A percentile compares a stretch with the other conserved stretches of the same genome.
phyloP scores from a whole-genome alignment of 345 rosid genomes.

The Hibiscus tridactylites region DNA sequence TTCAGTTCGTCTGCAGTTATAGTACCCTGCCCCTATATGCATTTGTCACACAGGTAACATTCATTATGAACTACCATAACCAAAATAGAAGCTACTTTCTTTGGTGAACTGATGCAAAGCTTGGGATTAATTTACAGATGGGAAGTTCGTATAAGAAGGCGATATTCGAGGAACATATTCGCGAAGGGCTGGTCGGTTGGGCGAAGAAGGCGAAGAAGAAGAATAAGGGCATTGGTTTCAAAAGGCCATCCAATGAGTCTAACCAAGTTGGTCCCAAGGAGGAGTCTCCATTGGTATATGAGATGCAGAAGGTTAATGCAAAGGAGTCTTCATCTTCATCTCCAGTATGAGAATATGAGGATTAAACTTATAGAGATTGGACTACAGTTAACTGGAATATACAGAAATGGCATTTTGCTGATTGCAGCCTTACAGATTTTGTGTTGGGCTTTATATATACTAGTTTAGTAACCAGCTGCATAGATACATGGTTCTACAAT shows the following conservation, averaged over 20 bases:
- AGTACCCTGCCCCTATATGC: slow-evolving; percentile 87
- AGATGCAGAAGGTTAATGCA: neutral
- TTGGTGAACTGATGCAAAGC: neutral
- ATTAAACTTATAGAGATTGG: neutral
- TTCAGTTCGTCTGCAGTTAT: slow-evolving; percentile 78
- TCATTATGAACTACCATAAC: neutral
- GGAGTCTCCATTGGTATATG: neutral
- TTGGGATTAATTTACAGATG: slow-evolving; percentile 32
- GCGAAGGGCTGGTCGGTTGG: slow-evolving; percentile 61
- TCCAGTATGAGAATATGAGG: neutral
- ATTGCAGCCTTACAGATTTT: neutral
- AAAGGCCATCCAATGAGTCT: slow-evolving; percentile 30
- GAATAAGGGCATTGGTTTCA: slow-evolving; percentile 27
- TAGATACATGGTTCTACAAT: too few species aligned
- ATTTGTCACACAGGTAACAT: slow-evolving; percentile 68
- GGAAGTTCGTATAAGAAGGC: slow-evolving; percentile 69
- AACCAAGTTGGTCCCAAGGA: slow-evolving; percentile 11
- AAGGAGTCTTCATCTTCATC: neutral
- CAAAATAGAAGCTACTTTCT: neutral
- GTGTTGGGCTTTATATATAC: neutral
- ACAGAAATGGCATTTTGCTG: neutral
- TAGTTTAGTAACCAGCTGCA: too few species aligned
- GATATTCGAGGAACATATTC: slow-evolving; percentile 67
- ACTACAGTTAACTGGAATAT: neutral
- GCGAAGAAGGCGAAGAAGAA: slow-evolving; percentile 44